phyloP scores from a whole-genome alignment of 1,139 yeast genomes.

The Geotrichum restrictum region DNA sequence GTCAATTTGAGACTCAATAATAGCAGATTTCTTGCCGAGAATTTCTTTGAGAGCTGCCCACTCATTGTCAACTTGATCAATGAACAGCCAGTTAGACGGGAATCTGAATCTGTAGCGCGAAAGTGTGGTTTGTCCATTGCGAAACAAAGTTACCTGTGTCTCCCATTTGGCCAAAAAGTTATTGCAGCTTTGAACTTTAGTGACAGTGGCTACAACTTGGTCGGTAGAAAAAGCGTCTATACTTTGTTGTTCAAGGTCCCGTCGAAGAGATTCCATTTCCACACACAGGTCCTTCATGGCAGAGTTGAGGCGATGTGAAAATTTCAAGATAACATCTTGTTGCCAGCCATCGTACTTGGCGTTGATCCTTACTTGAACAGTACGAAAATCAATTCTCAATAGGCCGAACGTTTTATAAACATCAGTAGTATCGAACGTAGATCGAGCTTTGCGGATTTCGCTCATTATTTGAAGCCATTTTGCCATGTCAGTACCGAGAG shows the following conservation, averaged over 20 bases:
- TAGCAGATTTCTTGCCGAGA: constrained; percentile 39
- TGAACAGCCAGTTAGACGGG: constrained; percentile 55
- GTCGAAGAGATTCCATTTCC: constrained; percentile 34
- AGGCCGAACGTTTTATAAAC: constrained; percentile 43
- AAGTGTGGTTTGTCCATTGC: constrained; percentile 47
- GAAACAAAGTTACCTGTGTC: constrained; percentile 31
- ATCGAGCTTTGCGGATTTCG: constrained; percentile 47
- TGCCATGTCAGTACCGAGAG: constrained; percentile 40
- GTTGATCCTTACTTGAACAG: constrained; percentile 53
- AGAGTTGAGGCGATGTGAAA: constrained; percentile 41
- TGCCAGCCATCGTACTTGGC: constrained; percentile 61
- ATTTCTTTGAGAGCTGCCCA: constrained; percentile 47
- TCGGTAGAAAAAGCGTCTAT: constrained; percentile 41
- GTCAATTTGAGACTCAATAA: constrained; percentile 47
- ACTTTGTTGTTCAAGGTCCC: constrained; percentile 37
- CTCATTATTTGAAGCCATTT: constrained; percentile 50
- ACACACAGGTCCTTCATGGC: constrained; percentile 35
- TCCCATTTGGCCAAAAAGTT: constrained; percentile 37
- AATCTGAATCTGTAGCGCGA: constrained; percentile 47
- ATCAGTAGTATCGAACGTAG: constrained; percentile 52
- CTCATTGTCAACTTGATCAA: constrained; percentile 61
- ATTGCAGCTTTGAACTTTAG: constrained; percentile 36
- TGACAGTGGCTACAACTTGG: constrained; percentile 40
- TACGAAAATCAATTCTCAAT: constrained; percentile 45
- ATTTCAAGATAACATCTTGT: constrained; percentile 44